Evolutionary conservation across 805 yeast genomes (phyloP).

Genomic region (Torulaspora indica): DNA sequence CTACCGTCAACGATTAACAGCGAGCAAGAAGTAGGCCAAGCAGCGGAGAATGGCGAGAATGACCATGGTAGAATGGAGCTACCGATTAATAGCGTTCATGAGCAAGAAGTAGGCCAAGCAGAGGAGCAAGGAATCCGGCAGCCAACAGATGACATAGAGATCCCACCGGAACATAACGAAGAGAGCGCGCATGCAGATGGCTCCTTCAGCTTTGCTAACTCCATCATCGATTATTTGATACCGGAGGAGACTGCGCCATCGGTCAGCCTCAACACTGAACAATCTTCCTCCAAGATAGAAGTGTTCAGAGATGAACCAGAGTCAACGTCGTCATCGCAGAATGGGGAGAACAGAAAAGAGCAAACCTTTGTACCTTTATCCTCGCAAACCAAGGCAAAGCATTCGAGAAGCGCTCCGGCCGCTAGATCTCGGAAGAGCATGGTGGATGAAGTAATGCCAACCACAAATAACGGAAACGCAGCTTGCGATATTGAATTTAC

Average conservation of each 20-base stretch:
- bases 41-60: no score
- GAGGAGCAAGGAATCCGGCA: constrained; percentile 3
- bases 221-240: constrained; percentile 33
- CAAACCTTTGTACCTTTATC: constrained; percentile 20
- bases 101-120: not conserved
- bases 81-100: not conserved
- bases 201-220: constrained; percentile 27
- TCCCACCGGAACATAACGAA: constrained; percentile 7
- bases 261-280: constrained; percentile 8
- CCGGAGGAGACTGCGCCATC: constrained; percentile 28
- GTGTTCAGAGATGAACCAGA: constrained; percentile 25
- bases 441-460: constrained; percentile 42
- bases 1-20: not conserved
- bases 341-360: not conserved
- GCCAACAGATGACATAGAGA: constrained; percentile 2
- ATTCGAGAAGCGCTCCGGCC: constrained; percentile 33
- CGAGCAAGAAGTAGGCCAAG: not conserved
- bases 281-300: constrained; percentile 25
- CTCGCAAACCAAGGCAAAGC: constrained; percentile 27
- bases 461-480: constrained; percentile 22
- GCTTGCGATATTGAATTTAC: constrained; percentile 18
- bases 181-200: constrained; percentile 10
- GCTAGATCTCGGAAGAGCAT: constrained; percentile 27
- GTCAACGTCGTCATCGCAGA: not conserved
- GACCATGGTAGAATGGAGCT: not conserved